A percentile compares a stretch with the other conserved stretches of the same genome.
Evolutionary conservation across 2,329 filamentous ascomycete species (phyloP).

Genomic region (Arthrobotrys megalospora): DNA sequence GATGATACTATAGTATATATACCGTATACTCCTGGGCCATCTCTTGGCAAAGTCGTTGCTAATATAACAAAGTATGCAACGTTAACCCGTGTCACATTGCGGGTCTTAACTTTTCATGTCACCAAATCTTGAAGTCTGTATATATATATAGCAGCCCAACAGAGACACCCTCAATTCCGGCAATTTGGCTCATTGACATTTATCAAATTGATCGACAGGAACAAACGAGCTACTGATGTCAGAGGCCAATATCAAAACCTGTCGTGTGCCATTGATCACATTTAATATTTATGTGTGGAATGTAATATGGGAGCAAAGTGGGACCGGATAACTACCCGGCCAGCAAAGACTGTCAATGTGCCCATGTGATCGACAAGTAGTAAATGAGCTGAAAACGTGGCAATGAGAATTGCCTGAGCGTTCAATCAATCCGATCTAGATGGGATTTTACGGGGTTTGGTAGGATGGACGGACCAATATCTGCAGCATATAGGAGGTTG

Average conservation of each 20-base stretch:
- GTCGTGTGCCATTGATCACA: slow-evolving; percentile 23
- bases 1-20: neutral
- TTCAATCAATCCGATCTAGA: slow-evolving; percentile 33
- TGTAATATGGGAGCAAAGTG: neutral
- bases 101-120: neutral
- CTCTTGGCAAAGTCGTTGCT: neutral
- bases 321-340: slow-evolving; percentile 21
- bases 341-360: slow-evolving; percentile 17
- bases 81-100: slow-evolving; percentile 1
- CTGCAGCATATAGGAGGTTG: slow-evolving; percentile 42
- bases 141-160: neutral
- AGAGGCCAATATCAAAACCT: slow-evolving; percentile 9
- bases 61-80: neutral
- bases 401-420: slow-evolving; percentile 5
- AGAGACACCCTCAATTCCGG: slow-evolving; percentile 8
- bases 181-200: slow-evolving; percentile 30
- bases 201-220: slow-evolving; percentile 43
- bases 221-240: slow-evolving; percentile 32
- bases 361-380: slow-evolving; percentile 30
- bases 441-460: slow-evolving; percentile 9
- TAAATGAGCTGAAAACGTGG: slow-evolving; percentile 50
- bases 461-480: slow-evolving; percentile 8
- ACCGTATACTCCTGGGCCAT: neutral
- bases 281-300: neutral
- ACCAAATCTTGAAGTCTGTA: no score